Base-by-base conservation (phyloP, 1,139 yeast species). In the Yamadazyma spencermartinsiae region DNA sequence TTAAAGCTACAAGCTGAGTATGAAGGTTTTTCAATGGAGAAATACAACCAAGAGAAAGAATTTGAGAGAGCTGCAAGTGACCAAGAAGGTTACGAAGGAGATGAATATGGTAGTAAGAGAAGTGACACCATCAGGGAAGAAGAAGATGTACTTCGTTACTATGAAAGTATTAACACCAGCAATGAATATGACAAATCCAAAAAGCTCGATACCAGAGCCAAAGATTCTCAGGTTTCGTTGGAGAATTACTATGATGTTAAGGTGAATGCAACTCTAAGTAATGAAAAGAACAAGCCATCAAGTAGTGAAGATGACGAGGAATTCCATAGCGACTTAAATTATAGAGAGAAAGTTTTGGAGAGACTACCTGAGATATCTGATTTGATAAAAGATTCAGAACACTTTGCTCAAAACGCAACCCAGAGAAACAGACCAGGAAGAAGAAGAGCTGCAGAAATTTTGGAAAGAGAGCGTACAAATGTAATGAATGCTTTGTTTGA, bases 1-100 rank as follows among this genome's bases (percentile, higher is more conserved):
- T 54, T 71, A 43, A 55, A 53, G 38, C 31, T 48, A 6, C 73
- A 65, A 42, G 74, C 76, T 0, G 37, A 36, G 6, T 51, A 58
- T 16, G 74, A 68, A 46, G 66, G 68, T 5, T 63, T 69, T 35
- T 49, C 58, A 10, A 45, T 52, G 9, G 34, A 45, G 20, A 50
- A 47, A 2, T 51, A 48, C 40, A 51, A 50, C 36, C 34, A 31
- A 17, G 31, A 28, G 17, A 28, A 16, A 28, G 31, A 10, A 9
- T 28, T 28, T 16, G 31, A 28, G 16, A 28, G 31, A 16, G 31
- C 31, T 7, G 19, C 28, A 21, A 14, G 5, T 9, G 35, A 34
- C 11, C 41, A 37, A 12, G 39, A 28, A 3, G 38, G 35, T 17
- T 43, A 43, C 15, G 31, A 38, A 15, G 48, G 34, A 4, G 33